Conservation (phyloP, 331 rosid genomes). For the Ulmus americana region DNA sequence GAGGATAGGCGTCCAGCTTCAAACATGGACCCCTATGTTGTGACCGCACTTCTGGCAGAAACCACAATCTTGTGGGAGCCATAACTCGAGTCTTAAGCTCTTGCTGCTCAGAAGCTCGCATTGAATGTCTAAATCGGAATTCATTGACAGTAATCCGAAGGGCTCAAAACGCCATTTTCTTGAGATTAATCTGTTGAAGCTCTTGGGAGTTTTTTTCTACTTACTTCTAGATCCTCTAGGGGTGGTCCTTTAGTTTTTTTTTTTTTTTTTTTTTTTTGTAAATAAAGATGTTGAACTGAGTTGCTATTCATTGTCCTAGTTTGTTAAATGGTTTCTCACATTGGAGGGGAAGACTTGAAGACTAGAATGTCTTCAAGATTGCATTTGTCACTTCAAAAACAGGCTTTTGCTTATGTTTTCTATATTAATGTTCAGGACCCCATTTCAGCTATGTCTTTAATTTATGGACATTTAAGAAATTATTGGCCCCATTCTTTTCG, state of each 20-base stretch:
- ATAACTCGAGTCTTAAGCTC: constrained; percentile 94
- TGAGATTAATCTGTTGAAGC: constrained; percentile 13
- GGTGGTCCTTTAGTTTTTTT: constrained; percentile 18
- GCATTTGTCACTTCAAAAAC: constrained; percentile 17
- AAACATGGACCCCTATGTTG: constrained; percentile 96
- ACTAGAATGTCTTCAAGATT: constrained; percentile 27
- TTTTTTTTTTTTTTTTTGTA: constrained; percentile 9
- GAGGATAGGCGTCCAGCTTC: constrained; percentile 99
- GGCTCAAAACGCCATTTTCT: constrained; percentile 14
- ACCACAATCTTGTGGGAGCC: constrained; percentile 86
- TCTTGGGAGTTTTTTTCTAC: constrained; percentile 19
- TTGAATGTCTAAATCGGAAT: constrained; percentile 52
- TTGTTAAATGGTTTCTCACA: constrained; percentile 28
- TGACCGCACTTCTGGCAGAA: constrained; percentile 77
- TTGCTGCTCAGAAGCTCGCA: constrained; percentile 85
- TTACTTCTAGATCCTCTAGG: constrained; percentile 40
- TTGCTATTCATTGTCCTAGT: constrained; percentile 28
- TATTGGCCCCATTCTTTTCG: too few relatives aligned
- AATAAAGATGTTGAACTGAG: constrained; percentile 31
- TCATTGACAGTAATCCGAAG: constrained; percentile 20
- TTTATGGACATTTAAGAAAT: background rate
- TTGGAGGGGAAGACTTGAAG: constrained; percentile 21
- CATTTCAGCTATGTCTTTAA: background rate
- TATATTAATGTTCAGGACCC: constrained; percentile 15
- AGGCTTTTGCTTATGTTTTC: background rate